Evolutionary conservation across 768 basidiomycete species (phyloP).

Genomic region (Peribolospora kevripleyi): DNA sequence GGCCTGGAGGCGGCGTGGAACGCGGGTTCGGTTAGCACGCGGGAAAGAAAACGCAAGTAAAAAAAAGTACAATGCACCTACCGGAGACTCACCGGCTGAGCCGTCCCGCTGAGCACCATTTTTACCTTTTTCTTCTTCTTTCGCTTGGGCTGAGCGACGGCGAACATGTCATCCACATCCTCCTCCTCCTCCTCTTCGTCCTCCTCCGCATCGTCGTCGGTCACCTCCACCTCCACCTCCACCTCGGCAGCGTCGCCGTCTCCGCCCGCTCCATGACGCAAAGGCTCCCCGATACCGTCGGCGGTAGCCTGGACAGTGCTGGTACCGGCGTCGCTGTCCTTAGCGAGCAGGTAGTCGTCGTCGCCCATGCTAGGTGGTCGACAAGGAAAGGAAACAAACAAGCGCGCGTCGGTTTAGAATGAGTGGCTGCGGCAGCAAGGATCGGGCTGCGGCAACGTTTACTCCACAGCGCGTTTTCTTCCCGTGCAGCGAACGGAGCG

Average conservation of each 20-base stretch:
- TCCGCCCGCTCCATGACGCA: constrained; percentile 18
- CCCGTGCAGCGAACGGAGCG: too few relatives aligned
- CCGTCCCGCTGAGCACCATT: constrained; percentile 24
- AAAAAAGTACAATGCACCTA: neutral
- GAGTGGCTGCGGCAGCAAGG: too few relatives aligned
- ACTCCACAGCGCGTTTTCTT: too few relatives aligned
- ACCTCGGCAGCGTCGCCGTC: constrained; percentile 21
- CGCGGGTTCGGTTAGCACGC: neutral
- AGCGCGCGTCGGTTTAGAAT: too few relatives aligned
- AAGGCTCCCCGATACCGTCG: too few relatives aligned
- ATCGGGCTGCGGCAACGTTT: too few relatives aligned
- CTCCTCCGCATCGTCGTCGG: constrained; percentile 19
- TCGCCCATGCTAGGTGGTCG: too few relatives aligned
- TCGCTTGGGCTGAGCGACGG: constrained; percentile 27
- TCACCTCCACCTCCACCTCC: constrained; percentile 28
- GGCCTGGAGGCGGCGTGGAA: constrained; percentile 20
- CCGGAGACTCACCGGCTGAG: neutral
- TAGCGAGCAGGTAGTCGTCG: too few relatives aligned
- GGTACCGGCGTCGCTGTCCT: too few relatives aligned
- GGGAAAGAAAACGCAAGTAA: neutral
- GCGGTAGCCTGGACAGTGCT: too few relatives aligned
- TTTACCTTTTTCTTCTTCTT: constrained; percentile 34
- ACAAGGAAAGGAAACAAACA: too few relatives aligned
- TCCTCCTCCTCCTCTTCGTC: constrained; percentile 42
- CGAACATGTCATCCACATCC: constrained; percentile 91